These are phyloP conservation scores for Phalaenopsis equestris DNA, from an alignment of 106 monocot genomes.

Conservation along the genomic window DNA sequence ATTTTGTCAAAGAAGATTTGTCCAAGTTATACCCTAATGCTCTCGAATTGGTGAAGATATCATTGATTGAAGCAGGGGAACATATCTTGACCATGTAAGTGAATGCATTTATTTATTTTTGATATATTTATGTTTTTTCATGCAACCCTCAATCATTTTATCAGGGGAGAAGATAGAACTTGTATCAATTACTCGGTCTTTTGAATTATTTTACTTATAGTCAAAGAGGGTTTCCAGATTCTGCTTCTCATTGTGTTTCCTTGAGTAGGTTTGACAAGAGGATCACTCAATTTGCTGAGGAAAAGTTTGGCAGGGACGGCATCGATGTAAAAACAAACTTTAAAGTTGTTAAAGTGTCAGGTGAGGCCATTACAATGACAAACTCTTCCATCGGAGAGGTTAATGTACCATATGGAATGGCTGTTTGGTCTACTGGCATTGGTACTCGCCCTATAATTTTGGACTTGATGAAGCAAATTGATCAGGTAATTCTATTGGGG, in stretches of 20 bases:
- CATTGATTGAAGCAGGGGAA: slow-evolving; percentile 72
- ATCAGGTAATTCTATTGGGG: slow-evolving; percentile 39
- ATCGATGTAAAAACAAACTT: slow-evolving; percentile 60
- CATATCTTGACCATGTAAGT: slow-evolving; percentile 87
- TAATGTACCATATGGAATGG: slow-evolving; percentile 65
- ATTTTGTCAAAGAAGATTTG: slow-evolving; percentile 69
- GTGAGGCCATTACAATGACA: slow-evolving; percentile 55
- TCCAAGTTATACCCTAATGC: slow-evolving; percentile 60
- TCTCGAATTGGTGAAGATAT: slow-evolving; percentile 59
- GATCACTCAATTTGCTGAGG: slow-evolving; percentile 62
- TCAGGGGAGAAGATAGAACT: not conserved
- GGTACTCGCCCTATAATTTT: slow-evolving; percentile 70
- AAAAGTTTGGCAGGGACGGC: slow-evolving; percentile 64
- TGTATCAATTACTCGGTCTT: not conserved
- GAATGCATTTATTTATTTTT: not conserved
- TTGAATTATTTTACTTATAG: not conserved
- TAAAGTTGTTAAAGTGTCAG: slow-evolving; percentile 58
- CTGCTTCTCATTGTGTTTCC: not conserved
- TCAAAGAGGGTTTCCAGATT: not conserved
- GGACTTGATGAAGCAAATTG: slow-evolving; percentile 75
- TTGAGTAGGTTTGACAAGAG: slow-evolving; percentile 61
- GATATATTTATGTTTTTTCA: not conserved
- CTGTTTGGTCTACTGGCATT: slow-evolving; percentile 89
- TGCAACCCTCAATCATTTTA: not conserved
- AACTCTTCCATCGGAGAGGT: slow-evolving; percentile 21